These are phyloP conservation scores for Chenopodium album DNA, from an alignment of 148 eudicot genomes.

Conservation along the genomic window DNA sequence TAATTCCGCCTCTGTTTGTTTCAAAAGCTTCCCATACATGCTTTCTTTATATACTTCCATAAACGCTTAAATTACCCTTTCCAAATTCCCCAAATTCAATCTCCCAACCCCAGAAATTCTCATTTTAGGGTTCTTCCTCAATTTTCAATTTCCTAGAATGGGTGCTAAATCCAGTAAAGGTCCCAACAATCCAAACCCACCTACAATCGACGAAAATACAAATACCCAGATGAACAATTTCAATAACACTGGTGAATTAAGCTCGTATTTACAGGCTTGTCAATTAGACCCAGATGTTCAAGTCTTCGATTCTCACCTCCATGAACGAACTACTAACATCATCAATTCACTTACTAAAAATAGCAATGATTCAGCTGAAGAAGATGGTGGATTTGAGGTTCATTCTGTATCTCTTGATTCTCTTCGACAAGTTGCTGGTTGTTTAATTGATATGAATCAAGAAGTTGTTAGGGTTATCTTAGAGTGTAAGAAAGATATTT, in stretches of 20 bases:
- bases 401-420: slow-evolving; percentile 61
- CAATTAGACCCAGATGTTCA: slow-evolving; percentile 60
- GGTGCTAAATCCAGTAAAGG: slow-evolving; percentile 29
- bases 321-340: slow-evolving; percentile 47
- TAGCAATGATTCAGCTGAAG: slow-evolving; percentile 17
- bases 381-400: slow-evolving; percentile 31
- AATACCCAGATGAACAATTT: slow-evolving; percentile 12
- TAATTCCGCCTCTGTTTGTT: background rate
- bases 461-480: slow-evolving; percentile 68
- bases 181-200: slow-evolving; percentile 13
- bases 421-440: slow-evolving; percentile 52
- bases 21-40: slow-evolving; percentile 2
- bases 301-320: slow-evolving; percentile 58
- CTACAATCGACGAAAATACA: slow-evolving; percentile 18
- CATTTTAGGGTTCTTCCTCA: background rate
- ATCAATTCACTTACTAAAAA: slow-evolving; percentile 49
- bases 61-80: background rate
- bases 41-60: background rate
- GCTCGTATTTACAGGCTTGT: slow-evolving; percentile 62
- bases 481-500: slow-evolving; percentile 58
- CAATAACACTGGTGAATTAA: slow-evolving; percentile 39
- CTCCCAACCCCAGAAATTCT: too few species aligned
- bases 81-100: background rate
- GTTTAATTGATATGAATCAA: slow-evolving; percentile 63
- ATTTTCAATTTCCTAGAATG: slow-evolving; percentile 16